A percentile compares a stretch with the other conserved stretches of the same genome.
These are phyloP conservation scores for Epichloe amarillans DNA, from an alignment of 2,329 filamentous ascomycete species.

Conservation along the genomic window DNA sequence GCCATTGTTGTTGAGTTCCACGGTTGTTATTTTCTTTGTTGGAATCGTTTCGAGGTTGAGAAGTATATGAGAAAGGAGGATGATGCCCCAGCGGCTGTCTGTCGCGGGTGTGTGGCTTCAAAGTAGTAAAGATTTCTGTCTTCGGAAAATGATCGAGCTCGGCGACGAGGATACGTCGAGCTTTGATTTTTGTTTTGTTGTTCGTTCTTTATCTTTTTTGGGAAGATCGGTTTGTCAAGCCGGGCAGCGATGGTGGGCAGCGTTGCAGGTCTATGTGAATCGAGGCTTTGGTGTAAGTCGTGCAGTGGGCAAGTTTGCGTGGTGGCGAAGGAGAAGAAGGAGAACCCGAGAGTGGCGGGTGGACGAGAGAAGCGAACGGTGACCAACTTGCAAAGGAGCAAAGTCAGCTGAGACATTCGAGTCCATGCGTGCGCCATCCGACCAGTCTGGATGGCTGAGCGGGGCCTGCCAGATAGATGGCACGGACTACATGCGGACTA, in stretches of 20 bases:
- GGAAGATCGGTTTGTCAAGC: background rate
- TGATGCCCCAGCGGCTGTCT: constrained; percentile 5
- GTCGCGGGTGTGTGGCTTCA: background rate
- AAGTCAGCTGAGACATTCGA: constrained; percentile 1
- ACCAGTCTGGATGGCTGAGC: background rate
- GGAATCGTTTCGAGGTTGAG: constrained; percentile 3
- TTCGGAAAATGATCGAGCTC: background rate
- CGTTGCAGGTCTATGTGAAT: background rate
- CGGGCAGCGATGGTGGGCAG: background rate
- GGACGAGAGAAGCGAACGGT: background rate
- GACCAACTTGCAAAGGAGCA: background rate
- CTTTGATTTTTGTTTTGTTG: background rate
- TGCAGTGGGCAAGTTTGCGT: background rate
- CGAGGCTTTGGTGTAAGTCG: background rate
- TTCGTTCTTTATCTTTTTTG: background rate
- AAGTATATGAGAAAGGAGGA: constrained; percentile 1
- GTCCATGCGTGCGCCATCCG: constrained; percentile 1
- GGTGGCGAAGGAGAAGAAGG: constrained; percentile 1
- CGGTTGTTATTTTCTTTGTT: constrained; percentile 10
- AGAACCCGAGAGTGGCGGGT: background rate
- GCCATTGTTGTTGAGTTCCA: constrained; percentile 33
- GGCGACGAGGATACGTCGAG: background rate
- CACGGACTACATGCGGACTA: too few relatives aligned
- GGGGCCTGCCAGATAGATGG: background rate
- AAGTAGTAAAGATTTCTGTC: background rate